phyloP scores from a whole-genome alignment of 257 asterid genomes.

The Gentiana straminea region DNA sequence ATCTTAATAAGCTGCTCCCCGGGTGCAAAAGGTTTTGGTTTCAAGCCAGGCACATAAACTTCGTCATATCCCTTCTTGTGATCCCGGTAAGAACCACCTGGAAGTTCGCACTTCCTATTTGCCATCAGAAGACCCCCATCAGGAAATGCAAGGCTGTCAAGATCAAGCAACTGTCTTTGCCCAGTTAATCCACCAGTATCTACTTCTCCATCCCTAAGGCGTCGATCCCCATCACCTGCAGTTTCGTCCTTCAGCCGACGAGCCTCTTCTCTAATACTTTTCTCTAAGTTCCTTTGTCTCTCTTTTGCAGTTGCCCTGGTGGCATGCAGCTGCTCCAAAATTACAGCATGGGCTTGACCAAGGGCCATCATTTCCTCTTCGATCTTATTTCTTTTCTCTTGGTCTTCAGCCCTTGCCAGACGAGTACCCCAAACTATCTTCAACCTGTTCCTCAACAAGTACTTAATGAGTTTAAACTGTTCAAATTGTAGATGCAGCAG shows the following conservation, averaged over 20 bases:
- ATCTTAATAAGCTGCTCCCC: constrained; percentile 25
- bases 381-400: constrained; percentile 20
- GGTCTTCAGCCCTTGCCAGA: constrained; percentile 33
- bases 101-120: constrained; percentile 26
- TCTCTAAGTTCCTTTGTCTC: constrained; percentile 22
- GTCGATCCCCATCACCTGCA: constrained; percentile 22
- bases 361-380: constrained; percentile 28
- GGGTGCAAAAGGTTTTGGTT: constrained; percentile 20
- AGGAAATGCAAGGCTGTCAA: constrained; percentile 25
- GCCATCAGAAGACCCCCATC: constrained; percentile 26
- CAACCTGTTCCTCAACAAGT: constrained; percentile 29
- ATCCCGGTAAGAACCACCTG: constrained; percentile 18
- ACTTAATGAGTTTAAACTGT: constrained; percentile 27
- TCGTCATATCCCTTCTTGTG: constrained; percentile 28
- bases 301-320: constrained; percentile 37
- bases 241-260: constrained; percentile 31
- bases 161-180: constrained; percentile 34
- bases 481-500: constrained; percentile 25
- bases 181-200: constrained; percentile 29
- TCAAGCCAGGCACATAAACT: constrained; percentile 26
- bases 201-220: constrained; percentile 20
- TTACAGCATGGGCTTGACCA: constrained; percentile 25
- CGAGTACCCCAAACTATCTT: constrained; percentile 37
- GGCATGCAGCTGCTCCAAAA: constrained; percentile 33
- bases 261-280: constrained; percentile 27